Base-by-base conservation (phyloP, 495 filamentous ascomycete species). In the Parachaetomium inaequale region DNA sequence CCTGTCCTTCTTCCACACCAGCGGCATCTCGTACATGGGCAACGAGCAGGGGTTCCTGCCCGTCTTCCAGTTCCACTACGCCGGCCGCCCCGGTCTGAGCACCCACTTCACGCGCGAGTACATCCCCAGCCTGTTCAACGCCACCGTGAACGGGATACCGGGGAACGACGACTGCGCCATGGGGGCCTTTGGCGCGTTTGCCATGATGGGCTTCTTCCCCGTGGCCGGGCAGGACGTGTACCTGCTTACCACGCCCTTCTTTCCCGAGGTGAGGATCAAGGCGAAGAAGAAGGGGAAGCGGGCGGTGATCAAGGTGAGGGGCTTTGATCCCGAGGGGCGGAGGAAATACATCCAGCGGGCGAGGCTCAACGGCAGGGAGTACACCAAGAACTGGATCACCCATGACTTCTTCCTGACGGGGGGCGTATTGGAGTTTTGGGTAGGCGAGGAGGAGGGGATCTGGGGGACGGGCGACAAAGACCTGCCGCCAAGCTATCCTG, bases 121-220 rank as follows among this genome's bases (percentile, higher is more conserved):
- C 69, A 87, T 92, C 62, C 87, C 88, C 0, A 76, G 76, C 0
- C 81, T 81, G 56, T 91, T 90, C 74, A 85, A 88, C 70, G 80
- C 79, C 4, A 82, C 80, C 3, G 66, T 81, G 8, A 77, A 76
- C 57, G 88, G 88, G 4, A 84, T 92, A 34, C 87, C 88, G 3
- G 88, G 88, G 0, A 91, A 91, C 70, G 88, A 91, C 61, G 88
- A 91, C 71, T 86, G 84, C 55, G 87, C 88, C 19, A 89, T 90
- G 87, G 89, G 87, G 10, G 84, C 87, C 3, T 91, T 90, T 63
- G 77, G 82, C 5, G 84, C 84, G 0, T 83, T 90, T 38, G 82
- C 82, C 38, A 87, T 88, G 80, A 83, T 89, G 71, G 89, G 89
- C 0, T 79, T 91, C 2, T 92, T 87, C 70, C 89, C 89, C 1